These are phyloP conservation scores for Colletotrichum sp. DNA, from an alignment of 2,329 filamentous ascomycete species.

Conservation along the genomic window DNA sequence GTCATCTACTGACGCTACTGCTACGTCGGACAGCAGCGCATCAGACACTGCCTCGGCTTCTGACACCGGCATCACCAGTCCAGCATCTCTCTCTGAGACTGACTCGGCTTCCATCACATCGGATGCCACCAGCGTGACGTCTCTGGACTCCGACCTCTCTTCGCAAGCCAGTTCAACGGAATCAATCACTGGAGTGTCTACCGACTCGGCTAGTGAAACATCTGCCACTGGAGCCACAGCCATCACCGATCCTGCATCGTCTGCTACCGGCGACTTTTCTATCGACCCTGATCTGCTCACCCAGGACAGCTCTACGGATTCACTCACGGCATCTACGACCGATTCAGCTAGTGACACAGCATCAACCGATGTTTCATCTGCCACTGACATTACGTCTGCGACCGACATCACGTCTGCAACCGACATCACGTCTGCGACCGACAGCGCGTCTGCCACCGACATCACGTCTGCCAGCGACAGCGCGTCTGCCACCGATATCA, in stretches of 20 bases:
- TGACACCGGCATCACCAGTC: not conserved
- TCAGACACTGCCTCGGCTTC: not conserved
- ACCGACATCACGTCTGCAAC: not conserved
- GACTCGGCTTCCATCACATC: not conserved
- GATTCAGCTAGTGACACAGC: not conserved
- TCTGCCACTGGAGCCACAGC: not conserved
- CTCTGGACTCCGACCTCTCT: not conserved
- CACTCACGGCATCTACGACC: not conserved
- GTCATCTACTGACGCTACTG: not conserved
- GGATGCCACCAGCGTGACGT: accelerated
- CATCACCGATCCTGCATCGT: not conserved
- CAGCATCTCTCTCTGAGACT: not conserved
- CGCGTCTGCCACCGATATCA: no score
- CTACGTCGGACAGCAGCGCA: not conserved
- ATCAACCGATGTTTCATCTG: not conserved
- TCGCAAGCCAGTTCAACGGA: not conserved
- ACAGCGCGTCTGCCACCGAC: not conserved
- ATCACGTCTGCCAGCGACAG: no score
- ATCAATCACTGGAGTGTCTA: not conserved
- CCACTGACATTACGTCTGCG: not conserved
- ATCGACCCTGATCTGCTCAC: not conserved
- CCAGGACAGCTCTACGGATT: not conserved
- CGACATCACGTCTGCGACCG: not conserved
- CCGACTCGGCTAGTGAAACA: not conserved
- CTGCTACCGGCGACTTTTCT: not conserved